These are phyloP conservation scores for Biscutella laevigata DNA, from an alignment of 441 rosid genomes.

Conservation along the genomic window DNA sequence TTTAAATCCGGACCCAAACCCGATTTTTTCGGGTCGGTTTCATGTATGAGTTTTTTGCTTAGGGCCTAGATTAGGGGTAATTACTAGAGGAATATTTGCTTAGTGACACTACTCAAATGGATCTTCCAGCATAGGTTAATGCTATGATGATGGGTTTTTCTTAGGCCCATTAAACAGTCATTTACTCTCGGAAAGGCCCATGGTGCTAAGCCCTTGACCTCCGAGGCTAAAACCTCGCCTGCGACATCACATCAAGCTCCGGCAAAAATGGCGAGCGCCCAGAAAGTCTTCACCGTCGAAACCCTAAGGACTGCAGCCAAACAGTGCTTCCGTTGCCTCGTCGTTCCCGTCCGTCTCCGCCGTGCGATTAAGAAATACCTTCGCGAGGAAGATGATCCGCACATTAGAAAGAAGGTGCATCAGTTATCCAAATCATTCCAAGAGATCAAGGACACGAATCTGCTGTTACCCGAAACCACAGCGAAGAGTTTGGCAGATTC, in stretches of 20 bases:
- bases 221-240: conserved; percentile 5
- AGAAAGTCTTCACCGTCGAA: conserved; percentile 41
- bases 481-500: conserved; percentile 70
- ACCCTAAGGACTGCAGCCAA: conserved; percentile 53
- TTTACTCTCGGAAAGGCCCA: neutral
- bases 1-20: no score
- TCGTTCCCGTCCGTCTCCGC: conserved; percentile 72
- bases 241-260: neutral
- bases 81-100: no score
- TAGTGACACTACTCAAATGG: no score
- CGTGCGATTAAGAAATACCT: conserved; percentile 74
- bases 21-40: no score
- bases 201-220: neutral
- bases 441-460: conserved; percentile 54
- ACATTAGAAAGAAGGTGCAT: conserved; percentile 68
- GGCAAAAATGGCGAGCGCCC: conserved; percentile 43
- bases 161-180: neutral
- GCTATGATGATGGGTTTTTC: neutral
- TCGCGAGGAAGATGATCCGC: conserved; percentile 74
- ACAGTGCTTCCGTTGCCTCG: conserved; percentile 60
- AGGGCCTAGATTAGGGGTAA: no score
- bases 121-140: neutral
- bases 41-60: no score
- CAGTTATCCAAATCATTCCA: conserved; percentile 58
- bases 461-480: conserved; percentile 39